Evolutionary conservation across 345 rosid species (phyloP).

Genomic region (Populus nigra): DNA sequence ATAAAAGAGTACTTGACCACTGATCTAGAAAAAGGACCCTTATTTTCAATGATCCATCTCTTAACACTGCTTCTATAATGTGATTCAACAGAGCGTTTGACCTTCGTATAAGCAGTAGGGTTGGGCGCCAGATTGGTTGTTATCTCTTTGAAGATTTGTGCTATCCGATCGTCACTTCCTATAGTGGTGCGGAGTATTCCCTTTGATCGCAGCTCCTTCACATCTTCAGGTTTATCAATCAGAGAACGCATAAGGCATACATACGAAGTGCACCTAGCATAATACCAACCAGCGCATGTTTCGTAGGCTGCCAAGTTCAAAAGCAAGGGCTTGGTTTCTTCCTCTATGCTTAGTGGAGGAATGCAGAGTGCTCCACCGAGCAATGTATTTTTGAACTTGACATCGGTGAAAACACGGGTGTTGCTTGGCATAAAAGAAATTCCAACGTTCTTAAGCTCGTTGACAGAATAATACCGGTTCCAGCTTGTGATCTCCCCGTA

Average conservation of each 20-base stretch:
- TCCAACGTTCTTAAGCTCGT: background rate
- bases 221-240: conserved; percentile 21
- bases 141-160: conserved; percentile 7
- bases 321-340: conserved; percentile 15
- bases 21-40: no score
- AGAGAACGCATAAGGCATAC: conserved; percentile 18
- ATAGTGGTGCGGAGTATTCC: conserved; percentile 14
- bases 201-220: conserved; percentile 7
- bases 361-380: background rate
- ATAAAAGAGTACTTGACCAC: no score
- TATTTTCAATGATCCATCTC: background rate
- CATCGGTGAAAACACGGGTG: background rate
- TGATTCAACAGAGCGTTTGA: background rate
- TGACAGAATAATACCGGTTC: background rate
- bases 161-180: conserved; percentile 19
- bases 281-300: conserved; percentile 6
- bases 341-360: conserved; percentile 15
- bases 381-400: background rate
- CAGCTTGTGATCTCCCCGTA: no score
- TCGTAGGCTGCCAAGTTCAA: conserved; percentile 29
- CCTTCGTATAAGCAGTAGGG: background rate
- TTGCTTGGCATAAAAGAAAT: background rate
- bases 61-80: background rate
- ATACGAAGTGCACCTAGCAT: background rate
- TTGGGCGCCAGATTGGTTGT: conserved; percentile 19